These are phyloP conservation scores for Kodamaea arcana DNA, from an alignment of 1,139 yeast genomes.

Conservation along the genomic window DNA sequence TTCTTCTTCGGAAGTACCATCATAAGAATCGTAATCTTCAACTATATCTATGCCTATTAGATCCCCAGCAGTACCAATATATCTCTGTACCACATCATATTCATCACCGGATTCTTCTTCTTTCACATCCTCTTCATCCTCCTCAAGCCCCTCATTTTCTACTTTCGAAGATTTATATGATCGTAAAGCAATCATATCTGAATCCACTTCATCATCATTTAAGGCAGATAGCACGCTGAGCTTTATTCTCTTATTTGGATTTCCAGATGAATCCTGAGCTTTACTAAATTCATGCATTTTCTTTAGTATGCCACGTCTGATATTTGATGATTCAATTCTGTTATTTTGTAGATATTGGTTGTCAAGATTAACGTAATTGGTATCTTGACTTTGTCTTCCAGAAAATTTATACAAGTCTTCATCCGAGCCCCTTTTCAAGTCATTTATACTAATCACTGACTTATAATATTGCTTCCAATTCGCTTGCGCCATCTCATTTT, in stretches of 20 bases:
- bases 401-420: neutral
- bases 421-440: conserved; percentile 10
- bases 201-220: conserved; percentile 22
- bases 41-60: conserved; percentile 4
- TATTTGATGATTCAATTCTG: conserved; percentile 32
- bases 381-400: conserved; percentile 20
- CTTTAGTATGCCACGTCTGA: conserved; percentile 14
- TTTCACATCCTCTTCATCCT: conserved; percentile 3
- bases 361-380: conserved; percentile 21
- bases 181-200: conserved; percentile 14
- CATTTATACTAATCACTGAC: conserved; percentile 22
- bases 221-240: conserved; percentile 21
- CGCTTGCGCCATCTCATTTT: conserved; percentile 10
- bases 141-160: conserved; percentile 8
- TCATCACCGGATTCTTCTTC: conserved; percentile 6
- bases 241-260: conserved; percentile 11
- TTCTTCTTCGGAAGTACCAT: conserved; percentile 5
- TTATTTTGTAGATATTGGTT: conserved; percentile 25
- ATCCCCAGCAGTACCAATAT: neutral
- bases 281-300: conserved; percentile 7
- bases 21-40: conserved; percentile 6
- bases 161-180: conserved; percentile 6
- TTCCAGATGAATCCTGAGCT: neutral
- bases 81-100: conserved; percentile 2
- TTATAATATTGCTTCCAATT: conserved; percentile 29